Conservation (phyloP, 2,329 filamentous ascomycete species). For the Monilinia polystroma region DNA sequence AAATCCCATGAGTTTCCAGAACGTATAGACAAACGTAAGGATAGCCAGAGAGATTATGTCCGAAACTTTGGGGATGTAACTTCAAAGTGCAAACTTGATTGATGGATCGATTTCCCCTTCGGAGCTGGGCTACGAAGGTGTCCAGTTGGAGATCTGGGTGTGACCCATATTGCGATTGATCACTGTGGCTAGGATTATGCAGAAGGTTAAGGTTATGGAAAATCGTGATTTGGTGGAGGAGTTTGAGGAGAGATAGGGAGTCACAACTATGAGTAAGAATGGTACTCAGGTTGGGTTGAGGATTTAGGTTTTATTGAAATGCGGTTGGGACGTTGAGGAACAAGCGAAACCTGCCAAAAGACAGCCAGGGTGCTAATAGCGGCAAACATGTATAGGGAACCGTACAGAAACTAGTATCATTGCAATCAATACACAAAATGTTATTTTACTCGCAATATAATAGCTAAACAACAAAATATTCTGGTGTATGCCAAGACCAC, state of each 20-base stretch:
- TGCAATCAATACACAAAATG: not conserved
- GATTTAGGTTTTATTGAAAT: not conserved
- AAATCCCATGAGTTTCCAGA: not conserved
- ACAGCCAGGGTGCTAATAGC: not conserved
- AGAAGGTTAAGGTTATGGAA: not conserved
- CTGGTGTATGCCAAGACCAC: conserved; percentile 7
- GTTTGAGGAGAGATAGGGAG: conserved; percentile 4
- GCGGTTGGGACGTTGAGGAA: too few relatives aligned
- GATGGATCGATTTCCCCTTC: conserved; percentile 13
- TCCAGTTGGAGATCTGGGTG: conserved; percentile 13
- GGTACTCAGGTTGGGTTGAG: not conserved
- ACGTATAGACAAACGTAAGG: not conserved
- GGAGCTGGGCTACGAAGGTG: not conserved
- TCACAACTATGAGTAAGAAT: conserved; percentile 15
- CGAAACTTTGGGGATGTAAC: not conserved
- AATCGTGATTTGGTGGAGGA: conserved; percentile 3
- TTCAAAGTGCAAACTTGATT: conserved; percentile 11
- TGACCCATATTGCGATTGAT: not conserved
- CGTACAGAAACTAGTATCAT: not conserved
- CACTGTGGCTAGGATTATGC: not conserved
- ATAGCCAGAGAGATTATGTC: not conserved
- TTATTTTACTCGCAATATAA: not conserved
- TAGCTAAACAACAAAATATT: not conserved
- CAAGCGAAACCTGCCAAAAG: not conserved
- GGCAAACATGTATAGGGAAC: not conserved